Base-by-base conservation (phyloP, 768 basidiomycete genomes). In the Tulasnella sp. region DNA sequence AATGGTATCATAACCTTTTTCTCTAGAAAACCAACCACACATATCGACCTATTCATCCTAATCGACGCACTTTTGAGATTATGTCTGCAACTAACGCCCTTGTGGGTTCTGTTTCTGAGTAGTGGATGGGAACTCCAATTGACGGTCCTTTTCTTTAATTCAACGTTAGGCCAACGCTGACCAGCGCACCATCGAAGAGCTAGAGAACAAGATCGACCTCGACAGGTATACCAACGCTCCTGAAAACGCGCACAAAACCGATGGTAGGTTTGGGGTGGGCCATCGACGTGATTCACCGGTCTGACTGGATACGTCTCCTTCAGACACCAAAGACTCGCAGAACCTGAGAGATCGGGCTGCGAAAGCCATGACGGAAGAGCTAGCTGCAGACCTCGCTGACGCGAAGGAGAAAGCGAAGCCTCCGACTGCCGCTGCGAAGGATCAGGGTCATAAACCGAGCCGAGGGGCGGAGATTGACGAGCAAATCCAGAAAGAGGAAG, bases 401-500 rank as follows among this genome's bases (percentile, higher is more conserved):
- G 44, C 82, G 7, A 83, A 86, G 58, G 86, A 86, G 0, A 83
- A 85, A 40, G 83, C 84, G 0, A 87, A 90, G 78, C 90, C 90
- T 18, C 83, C 88, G 38, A 78, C 77, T 14, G 86, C 86, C 71
- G 89, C 88, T 14, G 90, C 90, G 0, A 84, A 83, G n/a, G 83
- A 85, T 21, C 90, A 91, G 76, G 89, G 90, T 0, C 87, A 91
- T 81, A 85, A 91, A 80, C 90, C 91, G 0, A 90, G 90, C 0
- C 84, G 87, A 52, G 90, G 91, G 0, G 91, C 90, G 1, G 84
- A 88, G 82, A 86, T 90, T n/a, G 91, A 92, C 82, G 88, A 89
- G 4, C 85, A 91, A 81, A 84, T 91, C 27, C 86, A 88, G 85
- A 82, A 82, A 3, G 89, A 90, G 79, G 91, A 92, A 27, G 87